These are phyloP conservation scores for Yamadazyma endophytica DNA, from an alignment of 805 yeast genomes.

Conservation along the genomic window DNA sequence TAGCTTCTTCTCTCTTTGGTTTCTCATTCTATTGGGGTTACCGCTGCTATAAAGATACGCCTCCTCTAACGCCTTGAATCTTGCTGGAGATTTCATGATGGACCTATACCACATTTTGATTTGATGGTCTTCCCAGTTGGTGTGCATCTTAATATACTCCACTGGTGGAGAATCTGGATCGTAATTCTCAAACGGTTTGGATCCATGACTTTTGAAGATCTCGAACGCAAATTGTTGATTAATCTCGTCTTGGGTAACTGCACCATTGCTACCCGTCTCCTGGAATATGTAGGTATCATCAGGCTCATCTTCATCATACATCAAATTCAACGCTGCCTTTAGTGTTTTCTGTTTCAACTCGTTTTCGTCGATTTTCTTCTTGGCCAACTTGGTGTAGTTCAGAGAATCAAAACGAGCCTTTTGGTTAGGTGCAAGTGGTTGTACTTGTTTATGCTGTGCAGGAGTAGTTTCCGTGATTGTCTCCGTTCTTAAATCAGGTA, in stretches of 20 bases:
- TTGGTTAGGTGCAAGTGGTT: not conserved
- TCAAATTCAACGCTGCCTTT: constrained; percentile 53
- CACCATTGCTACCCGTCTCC: constrained; percentile 27
- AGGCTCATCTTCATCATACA: constrained; percentile 73
- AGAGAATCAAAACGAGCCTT: not conserved
- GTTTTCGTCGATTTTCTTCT: constrained; percentile 5
- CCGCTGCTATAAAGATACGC: constrained; percentile 41
- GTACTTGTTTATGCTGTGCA: not conserved
- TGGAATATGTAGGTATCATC: constrained; percentile 70
- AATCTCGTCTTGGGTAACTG: constrained; percentile 39
- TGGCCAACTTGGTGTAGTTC: constrained; percentile 2
- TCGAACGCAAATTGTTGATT: constrained; percentile 59
- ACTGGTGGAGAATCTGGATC: no score
- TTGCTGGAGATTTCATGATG: constrained; percentile 60
- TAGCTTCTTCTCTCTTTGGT: not conserved
- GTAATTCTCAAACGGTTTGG: constrained; percentile 37
- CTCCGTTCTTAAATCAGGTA: no score
- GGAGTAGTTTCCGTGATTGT: no score
- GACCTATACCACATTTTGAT: constrained; percentile 91
- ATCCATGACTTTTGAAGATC: constrained; percentile 45
- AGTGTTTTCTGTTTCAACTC: constrained; percentile 52
- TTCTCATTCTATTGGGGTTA: constrained; percentile 5
- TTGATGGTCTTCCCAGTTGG: constrained; percentile 83
- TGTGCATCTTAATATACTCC: constrained; percentile 45
- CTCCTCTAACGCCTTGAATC: constrained; percentile 61